phyloP scores from a whole-genome alignment of 1,284 basidiomycete genomes.

The Ustilago loliicola region DNA sequence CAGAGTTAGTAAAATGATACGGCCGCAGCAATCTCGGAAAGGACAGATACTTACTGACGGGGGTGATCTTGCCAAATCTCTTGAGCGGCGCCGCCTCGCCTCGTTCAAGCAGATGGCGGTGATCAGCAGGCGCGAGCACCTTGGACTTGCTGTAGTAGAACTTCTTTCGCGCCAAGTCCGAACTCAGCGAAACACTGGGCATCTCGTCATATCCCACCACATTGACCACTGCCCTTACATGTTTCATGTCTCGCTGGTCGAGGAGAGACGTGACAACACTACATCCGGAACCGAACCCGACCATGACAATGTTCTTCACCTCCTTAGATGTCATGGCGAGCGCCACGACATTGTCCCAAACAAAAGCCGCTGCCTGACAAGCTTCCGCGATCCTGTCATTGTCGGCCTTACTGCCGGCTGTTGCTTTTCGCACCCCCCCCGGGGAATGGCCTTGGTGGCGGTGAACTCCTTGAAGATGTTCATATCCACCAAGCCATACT shows the following conservation, averaged over 20 bases:
- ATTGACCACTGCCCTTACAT: slow-evolving; percentile 51
- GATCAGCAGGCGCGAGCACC: slow-evolving; percentile 41
- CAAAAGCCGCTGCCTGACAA: slow-evolving; percentile 73
- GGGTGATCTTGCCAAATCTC: slow-evolving; percentile 34
- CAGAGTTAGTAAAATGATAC: background rate
- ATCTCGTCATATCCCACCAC: slow-evolving; percentile 54
- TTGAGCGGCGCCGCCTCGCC: slow-evolving; percentile 29
- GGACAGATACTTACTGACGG: slow-evolving; percentile 26
- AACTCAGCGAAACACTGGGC: slow-evolving; percentile 21
- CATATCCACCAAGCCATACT: slow-evolving; percentile 85
- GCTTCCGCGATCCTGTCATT: background rate
- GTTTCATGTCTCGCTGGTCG: slow-evolving; percentile 72
- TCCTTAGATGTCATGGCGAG: slow-evolving; percentile 64
- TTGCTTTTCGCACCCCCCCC: background rate
- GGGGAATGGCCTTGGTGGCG: slow-evolving; percentile 12
- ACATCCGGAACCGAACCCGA: slow-evolving; percentile 89
- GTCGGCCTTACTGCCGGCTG: background rate
- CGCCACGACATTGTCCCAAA: slow-evolving; percentile 97
- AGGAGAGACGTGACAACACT: slow-evolving; percentile 81
- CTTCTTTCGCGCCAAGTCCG: slow-evolving; percentile 25
- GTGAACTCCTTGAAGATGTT: slow-evolving; percentile 83
- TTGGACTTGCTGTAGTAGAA: slow-evolving; percentile 42
- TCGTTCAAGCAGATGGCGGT: slow-evolving; percentile 30
- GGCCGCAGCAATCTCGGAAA: background rate
- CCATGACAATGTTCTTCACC: slow-evolving; percentile 80